A percentile compares a stretch with the other conserved stretches of the same genome.
Evolutionary conservation across 805 yeast genomes (phyloP).

Genomic region (Candida xiaguanensis): DNA sequence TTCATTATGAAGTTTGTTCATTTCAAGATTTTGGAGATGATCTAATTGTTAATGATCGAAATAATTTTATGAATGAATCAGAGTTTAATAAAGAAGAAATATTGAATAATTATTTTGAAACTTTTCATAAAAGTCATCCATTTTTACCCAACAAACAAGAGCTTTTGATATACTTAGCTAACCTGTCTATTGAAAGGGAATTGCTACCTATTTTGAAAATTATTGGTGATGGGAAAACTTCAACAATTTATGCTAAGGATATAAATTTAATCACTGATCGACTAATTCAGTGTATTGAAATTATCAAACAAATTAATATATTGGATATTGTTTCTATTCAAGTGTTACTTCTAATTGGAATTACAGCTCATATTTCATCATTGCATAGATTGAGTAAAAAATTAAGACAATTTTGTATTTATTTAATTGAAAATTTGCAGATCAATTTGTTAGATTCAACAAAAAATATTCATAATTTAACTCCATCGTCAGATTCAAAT

Average conservation of each 20-base stretch:
- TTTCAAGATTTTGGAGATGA: conserved; percentile 8
- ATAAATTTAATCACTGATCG: conserved; percentile 14
- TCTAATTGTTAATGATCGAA: conserved; percentile 6
- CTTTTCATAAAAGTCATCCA: conserved; percentile 39
- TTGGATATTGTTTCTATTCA: conserved; percentile 45
- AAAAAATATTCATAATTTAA: background rate
- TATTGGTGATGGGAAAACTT: conserved; percentile 46
- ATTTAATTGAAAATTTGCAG: conserved; percentile 32
- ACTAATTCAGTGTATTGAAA: conserved; percentile 15
- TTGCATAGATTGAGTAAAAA: conserved; percentile 43
- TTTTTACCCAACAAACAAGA: conserved; percentile 40
- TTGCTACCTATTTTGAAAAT: conserved; percentile 45
- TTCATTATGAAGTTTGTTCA: conserved; percentile 6
- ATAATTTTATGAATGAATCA: conserved; percentile 9
- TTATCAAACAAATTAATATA: conserved; percentile 10
- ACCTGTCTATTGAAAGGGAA: conserved; percentile 36
- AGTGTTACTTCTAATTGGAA: conserved; percentile 34
- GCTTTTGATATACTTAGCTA: conserved; percentile 27
- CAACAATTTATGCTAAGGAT: conserved; percentile 12
- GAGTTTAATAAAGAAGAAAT: conserved; percentile 13
- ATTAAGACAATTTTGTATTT: conserved; percentile 41
- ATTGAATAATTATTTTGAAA: conserved; percentile 10
- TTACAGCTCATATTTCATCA: conserved; percentile 50
- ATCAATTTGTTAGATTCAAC: conserved; percentile 34
- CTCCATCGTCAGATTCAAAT: conserved; percentile 4